Evolutionary conservation across 129 eudicot genomes (phyloP), one percentile per base, ranked within the genome.

Genomic region (Escallonia rubra): DNA sequence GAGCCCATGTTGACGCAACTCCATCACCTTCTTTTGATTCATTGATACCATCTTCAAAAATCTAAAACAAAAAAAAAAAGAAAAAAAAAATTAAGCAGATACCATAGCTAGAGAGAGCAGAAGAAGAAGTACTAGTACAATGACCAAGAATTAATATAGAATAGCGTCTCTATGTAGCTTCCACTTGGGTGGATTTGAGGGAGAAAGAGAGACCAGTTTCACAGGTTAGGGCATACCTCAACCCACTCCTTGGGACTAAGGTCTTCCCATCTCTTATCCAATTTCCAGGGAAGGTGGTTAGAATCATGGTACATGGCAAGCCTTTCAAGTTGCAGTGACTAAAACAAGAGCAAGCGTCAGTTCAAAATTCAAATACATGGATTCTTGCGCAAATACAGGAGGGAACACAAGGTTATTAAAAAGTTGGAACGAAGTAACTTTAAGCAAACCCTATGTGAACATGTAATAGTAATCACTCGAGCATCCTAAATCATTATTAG

Each of bases 251-350:
- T 68, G 16, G 93, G 99, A 79, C 74, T 73, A 73, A 94, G 88
- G 75, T 84, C 99, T 83, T 89, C 96, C 99, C 99, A 94, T 72
- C 65, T 83, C 74, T 89, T 89, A 44, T 83, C 79, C 64, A 85
- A 58, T 60, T 66, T 82, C 99, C 99, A 94, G 4, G 93, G 97
- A 80, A 79, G 81, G 48, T 84, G 82, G 78, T 94, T 76, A 63
- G 97, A 80, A 79, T 94, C 99, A 81, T 94, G 99, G 74, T 94
- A 94, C 84, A 90, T 75, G 14, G 99, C 99, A 69, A 94, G 97
- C 87, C 99, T 84, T 82, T 87, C 96, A 63, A 94, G 93, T 85
- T 94, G 97, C 90, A 94, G 74, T 10, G 90, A 94, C 99, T 94
- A 75, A 78, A 74, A 65, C 52, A 72, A 62, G 12, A 68, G 74